Evolutionary conservation across 1,284 basidiomycete species (phyloP), one percentile per base, ranked within the genome.

Genomic region (Bondarzewia mesenterica): DNA sequence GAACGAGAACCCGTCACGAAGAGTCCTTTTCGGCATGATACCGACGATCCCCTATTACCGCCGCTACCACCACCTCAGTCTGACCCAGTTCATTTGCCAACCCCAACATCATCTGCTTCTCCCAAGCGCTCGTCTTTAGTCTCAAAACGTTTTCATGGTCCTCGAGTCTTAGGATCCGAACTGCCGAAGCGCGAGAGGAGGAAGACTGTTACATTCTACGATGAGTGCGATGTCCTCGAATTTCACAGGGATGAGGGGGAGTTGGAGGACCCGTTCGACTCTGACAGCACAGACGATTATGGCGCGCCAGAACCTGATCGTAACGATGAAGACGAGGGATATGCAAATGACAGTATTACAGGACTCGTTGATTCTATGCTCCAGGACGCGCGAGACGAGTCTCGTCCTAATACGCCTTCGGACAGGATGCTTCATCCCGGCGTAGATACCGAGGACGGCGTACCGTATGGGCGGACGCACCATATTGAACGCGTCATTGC

Each of bases 161-260:
- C 92, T 4, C 80, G 89, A 25, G 64, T 75, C 2, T 76, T 72
- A 42, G 86, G 82, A 0, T 72, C 46, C 72, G 29, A 67, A 66
- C 32, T 60, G 58, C 23, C 54, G 63, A 71, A 52, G 60, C 74
- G 74, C 49, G 77, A 74, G 58, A 74, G 74, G 35, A 69, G 80
- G 53, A 88, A 93, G 66, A 93, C 85, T 0, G 93, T 96, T 42
- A 91, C 85, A 0, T 96, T 92, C 57, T 79, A 90, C 63, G 82
- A 88, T 56, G 75, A 82, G 7, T 90, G 89, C 54, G 90, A 95
- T 56, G 90, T 96, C 22, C 71, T 94, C 50, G 92, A 95, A 63
- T 92, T 90, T 61, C 84, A 89, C 50, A 67, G 73, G 15, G 79
- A 83, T 39, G 78, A 79, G 16, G 51, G 61, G 16, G 56, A 58